A percentile compares a stretch with the other conserved stretches of the same genome.
phyloP scores from a whole-genome alignment of 257 asterid genomes.

The Salvia miltiorrhiza region DNA sequence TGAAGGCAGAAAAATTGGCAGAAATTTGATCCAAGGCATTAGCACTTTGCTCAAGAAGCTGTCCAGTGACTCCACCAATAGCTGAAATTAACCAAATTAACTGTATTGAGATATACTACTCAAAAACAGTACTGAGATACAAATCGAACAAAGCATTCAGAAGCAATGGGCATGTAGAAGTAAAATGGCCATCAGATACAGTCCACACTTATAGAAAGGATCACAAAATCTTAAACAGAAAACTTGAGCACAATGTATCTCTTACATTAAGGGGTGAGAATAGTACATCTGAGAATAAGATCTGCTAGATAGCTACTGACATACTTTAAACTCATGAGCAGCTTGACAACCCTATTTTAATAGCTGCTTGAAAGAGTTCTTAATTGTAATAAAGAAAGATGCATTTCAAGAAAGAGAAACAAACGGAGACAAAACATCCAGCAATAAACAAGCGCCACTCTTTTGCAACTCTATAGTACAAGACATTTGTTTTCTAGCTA shows the following conservation, averaged over 20 bases:
- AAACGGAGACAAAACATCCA: no score
- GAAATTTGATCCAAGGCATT: constrained; percentile 76
- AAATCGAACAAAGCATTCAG: not conserved
- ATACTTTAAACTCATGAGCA: not conserved
- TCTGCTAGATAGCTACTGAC: not conserved
- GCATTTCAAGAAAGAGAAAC: not conserved
- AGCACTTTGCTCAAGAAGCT: constrained; percentile 74
- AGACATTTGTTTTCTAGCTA: no score
- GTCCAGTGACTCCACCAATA: constrained; percentile 75
- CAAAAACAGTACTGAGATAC: no score
- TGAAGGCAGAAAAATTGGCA: constrained; percentile 57
- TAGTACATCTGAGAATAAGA: not conserved
- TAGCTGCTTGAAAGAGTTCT: not conserved
- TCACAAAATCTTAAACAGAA: constrained; percentile 6
- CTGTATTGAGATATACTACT: not conserved
- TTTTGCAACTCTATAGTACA: no score
- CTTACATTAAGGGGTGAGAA: not conserved
- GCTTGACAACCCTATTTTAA: not conserved
- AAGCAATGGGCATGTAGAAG: not conserved
- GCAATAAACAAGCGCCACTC: not conserved
- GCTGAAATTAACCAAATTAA: constrained; percentile 43
- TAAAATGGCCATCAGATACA: not conserved
- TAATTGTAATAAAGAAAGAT: not conserved
- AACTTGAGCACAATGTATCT: not conserved
- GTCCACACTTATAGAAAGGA: not conserved